These are phyloP conservation scores for Claviceps sp. DNA, from an alignment of 2,329 filamentous ascomycete species.

Conservation along the genomic window DNA sequence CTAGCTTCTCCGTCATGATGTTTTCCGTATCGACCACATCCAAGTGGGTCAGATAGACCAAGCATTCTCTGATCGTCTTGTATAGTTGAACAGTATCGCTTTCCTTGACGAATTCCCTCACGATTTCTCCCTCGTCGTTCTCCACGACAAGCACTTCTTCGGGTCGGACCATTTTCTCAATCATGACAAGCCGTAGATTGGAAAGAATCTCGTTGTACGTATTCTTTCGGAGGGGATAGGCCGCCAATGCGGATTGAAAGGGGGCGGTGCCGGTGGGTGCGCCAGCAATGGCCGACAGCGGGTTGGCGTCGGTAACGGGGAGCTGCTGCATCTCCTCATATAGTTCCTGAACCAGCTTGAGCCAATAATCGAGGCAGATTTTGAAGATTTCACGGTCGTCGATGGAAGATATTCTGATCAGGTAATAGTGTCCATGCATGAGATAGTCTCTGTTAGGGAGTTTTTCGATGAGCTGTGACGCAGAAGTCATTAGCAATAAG, in stretches of 20 bases:
- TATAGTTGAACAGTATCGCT: slow-evolving; percentile 98
- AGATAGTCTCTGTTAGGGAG: slow-evolving; percentile 91
- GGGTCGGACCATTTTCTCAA: slow-evolving; percentile 97
- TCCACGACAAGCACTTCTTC: slow-evolving; percentile 99
- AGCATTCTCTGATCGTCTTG: slow-evolving; percentile 94
- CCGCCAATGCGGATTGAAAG: slow-evolving; percentile 71
- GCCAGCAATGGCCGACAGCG: slow-evolving; percentile 65
- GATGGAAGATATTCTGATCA: slow-evolving; percentile 96
- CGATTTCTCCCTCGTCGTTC: slow-evolving; percentile 97
- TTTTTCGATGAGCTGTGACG: slow-evolving; percentile 70
- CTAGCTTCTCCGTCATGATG: slow-evolving; percentile 98
- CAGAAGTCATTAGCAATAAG: not conserved
- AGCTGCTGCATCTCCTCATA: slow-evolving; percentile 98
- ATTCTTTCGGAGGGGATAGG: slow-evolving; percentile 91
- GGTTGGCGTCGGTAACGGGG: slow-evolving; percentile 85
- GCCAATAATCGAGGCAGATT: slow-evolving; percentile 98
- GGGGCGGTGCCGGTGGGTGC: slow-evolving; percentile 70
- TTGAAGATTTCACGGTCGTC: slow-evolving; percentile 99
- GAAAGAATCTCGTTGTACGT: slow-evolving; percentile 92
- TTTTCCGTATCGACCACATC: slow-evolving; percentile 95
- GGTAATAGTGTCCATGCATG: slow-evolving; percentile 91
- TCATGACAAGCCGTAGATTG: slow-evolving; percentile 94
- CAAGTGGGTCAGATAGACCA: slow-evolving; percentile 93
- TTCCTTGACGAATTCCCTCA: slow-evolving; percentile 98
- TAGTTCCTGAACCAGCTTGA: slow-evolving; percentile 91